Evolutionary conservation across 495 filamentous ascomycete genomes (phyloP).

Genomic region (Hamigera avellanea): DNA sequence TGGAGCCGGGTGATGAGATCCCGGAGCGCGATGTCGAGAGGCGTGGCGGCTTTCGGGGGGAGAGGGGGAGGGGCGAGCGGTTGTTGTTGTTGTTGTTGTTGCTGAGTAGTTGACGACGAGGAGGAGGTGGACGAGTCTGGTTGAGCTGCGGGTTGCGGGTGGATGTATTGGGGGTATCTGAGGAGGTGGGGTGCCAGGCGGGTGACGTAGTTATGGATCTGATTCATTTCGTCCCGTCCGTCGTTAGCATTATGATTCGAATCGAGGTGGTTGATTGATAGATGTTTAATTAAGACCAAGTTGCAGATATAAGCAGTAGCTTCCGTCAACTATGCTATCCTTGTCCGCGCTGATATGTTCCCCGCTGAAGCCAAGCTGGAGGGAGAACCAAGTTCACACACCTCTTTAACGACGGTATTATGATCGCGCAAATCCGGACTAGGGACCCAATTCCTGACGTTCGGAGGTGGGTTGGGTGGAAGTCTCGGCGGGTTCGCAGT

Average conservation of each 20-base stretch:
- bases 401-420: slow-evolving; percentile 41
- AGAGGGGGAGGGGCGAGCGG: slow-evolving; percentile 3
- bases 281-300: background rate
- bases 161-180: slow-evolving; percentile 18
- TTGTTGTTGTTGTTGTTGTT: slow-evolving; percentile 1
- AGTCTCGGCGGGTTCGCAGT: slow-evolving; percentile 33
- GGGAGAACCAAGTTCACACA: slow-evolving; percentile 7
- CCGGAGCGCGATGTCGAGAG: slow-evolving; percentile 25
- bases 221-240: background rate
- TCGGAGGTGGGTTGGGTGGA: slow-evolving; percentile 27
- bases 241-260: slow-evolving; percentile 1
- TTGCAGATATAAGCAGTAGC: too few relatives aligned
- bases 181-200: slow-evolving; percentile 29
- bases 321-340: too few relatives aligned
- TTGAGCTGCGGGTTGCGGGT: slow-evolving; percentile 13
- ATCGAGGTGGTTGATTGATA: background rate
- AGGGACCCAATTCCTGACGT: slow-evolving; percentile 28
- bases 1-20: slow-evolving; percentile 29
- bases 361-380: too few relatives aligned
- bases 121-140: too few relatives aligned
- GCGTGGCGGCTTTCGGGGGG: slow-evolving; percentile 10
- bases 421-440: slow-evolving; percentile 35
- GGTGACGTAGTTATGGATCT: slow-evolving; percentile 35
- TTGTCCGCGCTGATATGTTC: too few relatives aligned
- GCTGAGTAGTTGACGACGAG: slow-evolving; percentile 1